Percentiles rank a stretch among this genome's conserved stretches.
phyloP scores from a whole-genome alignment of 345 rosid species.

The Gossypium raimondii region DNA sequence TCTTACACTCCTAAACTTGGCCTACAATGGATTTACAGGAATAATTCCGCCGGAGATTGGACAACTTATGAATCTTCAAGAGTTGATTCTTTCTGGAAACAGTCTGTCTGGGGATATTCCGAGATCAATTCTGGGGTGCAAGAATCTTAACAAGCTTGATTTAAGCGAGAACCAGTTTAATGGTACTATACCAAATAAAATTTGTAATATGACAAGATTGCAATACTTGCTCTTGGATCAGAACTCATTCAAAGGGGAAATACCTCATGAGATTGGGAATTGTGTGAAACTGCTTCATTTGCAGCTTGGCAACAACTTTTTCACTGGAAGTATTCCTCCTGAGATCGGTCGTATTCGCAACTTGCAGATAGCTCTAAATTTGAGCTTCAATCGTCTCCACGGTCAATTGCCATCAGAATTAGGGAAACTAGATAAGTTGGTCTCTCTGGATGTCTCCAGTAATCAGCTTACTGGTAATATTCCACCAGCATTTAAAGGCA shows the following conservation, averaged over 20 bases:
- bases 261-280: constrained; percentile 76
- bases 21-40: constrained; percentile 83
- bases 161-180: constrained; percentile 68
- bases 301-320: constrained; percentile 63
- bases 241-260: constrained; percentile 67
- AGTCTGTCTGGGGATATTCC: constrained; percentile 78
- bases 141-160: constrained; percentile 89
- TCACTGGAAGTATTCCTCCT: constrained; percentile 77
- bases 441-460: constrained; percentile 79
- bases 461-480: constrained; percentile 76
- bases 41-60: constrained; percentile 66
- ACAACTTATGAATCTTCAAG: constrained; percentile 75
- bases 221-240: constrained; percentile 63
- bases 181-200: constrained; percentile 67
- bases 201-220: constrained; percentile 59
- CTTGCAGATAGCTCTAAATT: constrained; percentile 63
- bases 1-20: constrained; percentile 79
- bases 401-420: constrained; percentile 75
- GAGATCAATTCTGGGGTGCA: constrained; percentile 56
- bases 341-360: constrained; percentile 66
- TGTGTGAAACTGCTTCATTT: constrained; percentile 55
- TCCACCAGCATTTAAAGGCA: constrained; percentile 64
- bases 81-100: constrained; percentile 83
- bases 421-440: constrained; percentile 79
- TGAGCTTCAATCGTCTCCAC: constrained; percentile 80